These are phyloP conservation scores for Ophiosphaerella narmari DNA, from an alignment of 2,329 filamentous ascomycete species.

Conservation along the genomic window DNA sequence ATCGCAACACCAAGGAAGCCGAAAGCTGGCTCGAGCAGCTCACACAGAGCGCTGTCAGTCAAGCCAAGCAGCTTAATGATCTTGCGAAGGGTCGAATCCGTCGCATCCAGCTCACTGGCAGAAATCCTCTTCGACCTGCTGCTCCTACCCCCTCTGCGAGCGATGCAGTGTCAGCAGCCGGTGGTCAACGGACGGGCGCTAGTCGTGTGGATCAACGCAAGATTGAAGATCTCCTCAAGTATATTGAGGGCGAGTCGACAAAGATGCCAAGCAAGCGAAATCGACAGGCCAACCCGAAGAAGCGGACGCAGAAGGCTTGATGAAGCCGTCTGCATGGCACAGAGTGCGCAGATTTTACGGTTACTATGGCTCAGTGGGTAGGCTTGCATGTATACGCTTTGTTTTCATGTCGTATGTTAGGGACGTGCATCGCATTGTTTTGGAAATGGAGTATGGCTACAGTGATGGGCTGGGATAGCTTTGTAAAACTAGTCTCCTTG, in stretches of 20 bases:
- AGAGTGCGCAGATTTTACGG: background rate
- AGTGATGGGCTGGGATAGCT: background rate
- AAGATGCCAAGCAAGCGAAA: constrained; percentile 53
- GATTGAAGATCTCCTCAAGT: constrained; percentile 91
- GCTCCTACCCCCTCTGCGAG: constrained; percentile 64
- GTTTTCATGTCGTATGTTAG: no score
- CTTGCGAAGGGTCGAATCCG: constrained; percentile 73
- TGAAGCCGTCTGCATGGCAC: background rate
- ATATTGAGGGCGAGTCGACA: constrained; percentile 75
- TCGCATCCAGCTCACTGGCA: constrained; percentile 67
- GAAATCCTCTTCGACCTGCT: constrained; percentile 62
- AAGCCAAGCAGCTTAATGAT: constrained; percentile 92
- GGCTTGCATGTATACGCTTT: no score
- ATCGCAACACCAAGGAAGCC: constrained; percentile 97
- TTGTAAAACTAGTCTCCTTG: constrained; percentile 2
- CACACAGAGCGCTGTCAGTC: constrained; percentile 90
- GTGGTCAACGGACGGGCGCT: constrained; percentile 45
- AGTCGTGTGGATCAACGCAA: constrained; percentile 72
- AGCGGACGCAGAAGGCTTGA: constrained; percentile 29
- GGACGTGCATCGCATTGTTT: constrained; percentile 4
- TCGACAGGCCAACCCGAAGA: constrained; percentile 50
- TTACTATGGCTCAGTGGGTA: no score
- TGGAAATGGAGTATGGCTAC: constrained; percentile 1
- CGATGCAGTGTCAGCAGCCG: constrained; percentile 47
- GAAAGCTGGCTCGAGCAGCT: constrained; percentile 96